Evolutionary conservation across 139 green algal genomes (phyloP).

Genomic region (Micractinium sp.): DNA sequence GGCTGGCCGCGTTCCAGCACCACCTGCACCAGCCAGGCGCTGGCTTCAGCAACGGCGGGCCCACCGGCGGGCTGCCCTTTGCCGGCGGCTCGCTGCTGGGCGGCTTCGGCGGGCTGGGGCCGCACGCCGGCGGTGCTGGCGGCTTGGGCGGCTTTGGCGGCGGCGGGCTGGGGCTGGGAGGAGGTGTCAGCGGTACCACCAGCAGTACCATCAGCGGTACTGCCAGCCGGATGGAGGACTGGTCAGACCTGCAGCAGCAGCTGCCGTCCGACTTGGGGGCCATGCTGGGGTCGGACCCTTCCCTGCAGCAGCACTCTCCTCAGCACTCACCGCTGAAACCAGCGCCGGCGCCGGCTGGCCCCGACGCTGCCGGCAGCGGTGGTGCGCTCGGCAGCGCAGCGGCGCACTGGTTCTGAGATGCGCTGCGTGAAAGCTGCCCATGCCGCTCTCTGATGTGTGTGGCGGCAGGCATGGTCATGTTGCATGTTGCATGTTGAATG

Average conservation of each 20-base stretch:
- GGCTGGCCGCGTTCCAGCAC: slow-evolving; percentile 9
- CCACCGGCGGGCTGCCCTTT: not conserved
- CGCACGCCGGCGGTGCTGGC: not conserved
- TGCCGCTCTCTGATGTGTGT: no score
- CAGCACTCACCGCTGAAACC: not conserved
- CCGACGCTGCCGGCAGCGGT: not conserved
- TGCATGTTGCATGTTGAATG: no score
- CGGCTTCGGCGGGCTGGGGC: not conserved
- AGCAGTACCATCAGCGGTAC: slow-evolving; percentile 3
- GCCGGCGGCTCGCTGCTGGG: not conserved
- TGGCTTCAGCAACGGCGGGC: not conserved
- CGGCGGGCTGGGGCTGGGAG: not conserved
- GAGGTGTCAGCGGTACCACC: not conserved
- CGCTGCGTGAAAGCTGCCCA: no score
- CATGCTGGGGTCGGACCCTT: slow-evolving; percentile 36
- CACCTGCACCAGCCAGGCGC: not conserved
- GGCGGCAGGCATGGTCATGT: no score
- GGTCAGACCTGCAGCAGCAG: slow-evolving; percentile 44
- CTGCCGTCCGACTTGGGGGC: slow-evolving; percentile 44
- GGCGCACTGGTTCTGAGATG: not conserved
- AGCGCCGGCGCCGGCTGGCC: not conserved
- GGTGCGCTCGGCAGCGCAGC: not conserved
- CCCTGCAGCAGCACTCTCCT: not conserved
- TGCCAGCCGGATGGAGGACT: slow-evolving; percentile 25
- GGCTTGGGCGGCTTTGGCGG: not conserved